phyloP scores from a whole-genome alignment of 116 monocot genomes.

The Cymodocea nodosa region DNA sequence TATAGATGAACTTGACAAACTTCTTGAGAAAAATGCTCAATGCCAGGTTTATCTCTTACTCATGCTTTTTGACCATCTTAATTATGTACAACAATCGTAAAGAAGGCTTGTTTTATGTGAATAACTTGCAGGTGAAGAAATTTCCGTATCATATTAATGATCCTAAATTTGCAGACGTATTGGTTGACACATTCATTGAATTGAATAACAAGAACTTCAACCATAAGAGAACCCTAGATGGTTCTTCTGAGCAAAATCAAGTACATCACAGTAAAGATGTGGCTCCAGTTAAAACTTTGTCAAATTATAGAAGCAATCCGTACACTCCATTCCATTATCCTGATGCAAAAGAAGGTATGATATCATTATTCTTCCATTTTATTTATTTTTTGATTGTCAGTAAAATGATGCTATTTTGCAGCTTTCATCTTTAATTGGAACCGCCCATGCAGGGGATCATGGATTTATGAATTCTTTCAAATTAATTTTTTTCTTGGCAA shows the following conservation, averaged over 20 bases:
- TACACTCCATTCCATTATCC: slow-evolving; percentile 51
- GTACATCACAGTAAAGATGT: slow-evolving; percentile 5
- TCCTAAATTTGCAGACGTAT: slow-evolving; percentile 56
- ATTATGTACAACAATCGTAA: background rate
- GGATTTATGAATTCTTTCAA: too few species aligned
- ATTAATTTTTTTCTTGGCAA: too few species aligned
- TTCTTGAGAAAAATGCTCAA: slow-evolving; percentile 43
- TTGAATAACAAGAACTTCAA: slow-evolving; percentile 10
- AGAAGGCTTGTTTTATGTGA: background rate
- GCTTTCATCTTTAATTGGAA: too few species aligned
- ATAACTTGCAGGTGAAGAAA: slow-evolving; percentile 44
- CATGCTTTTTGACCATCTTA: background rate
- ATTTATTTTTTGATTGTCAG: too few species aligned
- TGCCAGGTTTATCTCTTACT: slow-evolving; percentile 32
- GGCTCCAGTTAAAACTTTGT: slow-evolving; percentile 6
- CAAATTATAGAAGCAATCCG: slow-evolving; percentile 12
- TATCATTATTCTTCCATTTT: too few species aligned
- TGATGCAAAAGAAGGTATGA: slow-evolving; percentile 68
- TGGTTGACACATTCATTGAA: slow-evolving; percentile 75
- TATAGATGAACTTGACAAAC: slow-evolving; percentile 48
- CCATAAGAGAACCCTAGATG: background rate
- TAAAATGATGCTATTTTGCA: too few species aligned
- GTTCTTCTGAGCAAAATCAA: slow-evolving; percentile 9
- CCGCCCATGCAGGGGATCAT: too few species aligned
- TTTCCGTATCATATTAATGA: slow-evolving; percentile 89